phyloP scores from a whole-genome alignment of 192 early-diverging fungal genomes.

The Rhizophagus sp. region DNA sequence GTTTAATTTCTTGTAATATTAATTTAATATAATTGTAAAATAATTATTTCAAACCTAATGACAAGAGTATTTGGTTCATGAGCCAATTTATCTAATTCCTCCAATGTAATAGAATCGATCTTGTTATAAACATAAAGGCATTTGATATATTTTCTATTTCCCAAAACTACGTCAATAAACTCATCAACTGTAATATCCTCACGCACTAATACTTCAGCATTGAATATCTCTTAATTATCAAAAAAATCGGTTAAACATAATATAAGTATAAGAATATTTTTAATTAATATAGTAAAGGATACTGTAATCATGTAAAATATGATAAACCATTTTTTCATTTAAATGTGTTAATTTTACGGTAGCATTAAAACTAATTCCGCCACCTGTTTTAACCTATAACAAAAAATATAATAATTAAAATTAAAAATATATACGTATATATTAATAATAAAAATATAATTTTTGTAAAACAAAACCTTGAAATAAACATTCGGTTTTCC shows the following conservation, averaged over 20 bases:
- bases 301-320: conserved; percentile 96
- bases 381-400: conserved; percentile 84
- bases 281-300: conserved; percentile 13
- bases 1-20: neutral
- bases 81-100: conserved; percentile 94
- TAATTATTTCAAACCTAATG: conserved; percentile 42
- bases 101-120: conserved; percentile 93
- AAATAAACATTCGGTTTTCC: conserved; percentile 91
- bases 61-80: conserved; percentile 88
- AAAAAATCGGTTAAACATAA: conserved; percentile 7
- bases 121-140: conserved; percentile 98
- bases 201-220: conserved; percentile 95
- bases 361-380: conserved; percentile 93
- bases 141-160: conserved; percentile 95
- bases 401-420: neutral
- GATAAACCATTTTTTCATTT: conserved; percentile 89
- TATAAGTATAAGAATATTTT: neutral
- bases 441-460: neutral
- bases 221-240: conserved; percentile 73
- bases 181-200: conserved; percentile 97
- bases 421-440: neutral
- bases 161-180: conserved; percentile 98
- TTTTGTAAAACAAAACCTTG: conserved; percentile 57
- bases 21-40: too few relatives aligned
- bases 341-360: conserved; percentile 85